Base-by-base conservation (phyloP, 129 eudicot species). In the Saposhnikovia divaricata region DNA sequence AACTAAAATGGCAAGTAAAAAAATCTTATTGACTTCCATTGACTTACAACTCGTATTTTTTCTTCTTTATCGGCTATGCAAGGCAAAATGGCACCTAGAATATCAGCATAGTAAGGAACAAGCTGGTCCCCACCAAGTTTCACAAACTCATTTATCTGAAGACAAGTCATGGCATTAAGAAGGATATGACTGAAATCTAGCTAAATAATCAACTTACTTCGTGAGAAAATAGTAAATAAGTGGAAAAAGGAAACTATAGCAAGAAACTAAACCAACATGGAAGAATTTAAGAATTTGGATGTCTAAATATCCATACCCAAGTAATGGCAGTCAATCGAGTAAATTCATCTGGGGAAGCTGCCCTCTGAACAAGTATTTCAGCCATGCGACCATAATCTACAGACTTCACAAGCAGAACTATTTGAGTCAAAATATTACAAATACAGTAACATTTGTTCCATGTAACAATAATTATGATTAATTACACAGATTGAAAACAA, bases 331-430 rank as follows among this genome's bases (percentile, higher is more conserved):
- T 95, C 87, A 92, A 87, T 42, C 97, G 88, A 79, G 99, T 95
- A 83, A 92, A 95, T 83, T 89, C 99, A 81, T 95, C 99, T 69
- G 84, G 86, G 19, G 99, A 89, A 83, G 93, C 89, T 72, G 99
- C 99, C 89, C 99, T 85, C 77, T 89, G 96, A 44, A 95, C 97
- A 87, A 95, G 90, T 81, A 95, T 95, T 87, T 95, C 97, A 79
- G 99, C 97, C 97, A 95, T 95, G 89, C 99, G 99, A 81, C 99
- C 99, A 84, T 95, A 95, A 89, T 95, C 99, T 95, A 95, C 99
- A 87, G 99, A 95, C 99, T 95, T 90, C 91, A 88, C 79, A 63
- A 86, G 89, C 83, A 88, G 76, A 81, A 92, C 86, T 77, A 85
- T 82, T 90, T 76, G 80, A 81, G 90, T 90, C 90, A 87, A 86